These are phyloP conservation scores for Fusarium sterilihyphosum DNA, from an alignment of 2,329 filamentous ascomycete species.

Conservation along the genomic window DNA sequence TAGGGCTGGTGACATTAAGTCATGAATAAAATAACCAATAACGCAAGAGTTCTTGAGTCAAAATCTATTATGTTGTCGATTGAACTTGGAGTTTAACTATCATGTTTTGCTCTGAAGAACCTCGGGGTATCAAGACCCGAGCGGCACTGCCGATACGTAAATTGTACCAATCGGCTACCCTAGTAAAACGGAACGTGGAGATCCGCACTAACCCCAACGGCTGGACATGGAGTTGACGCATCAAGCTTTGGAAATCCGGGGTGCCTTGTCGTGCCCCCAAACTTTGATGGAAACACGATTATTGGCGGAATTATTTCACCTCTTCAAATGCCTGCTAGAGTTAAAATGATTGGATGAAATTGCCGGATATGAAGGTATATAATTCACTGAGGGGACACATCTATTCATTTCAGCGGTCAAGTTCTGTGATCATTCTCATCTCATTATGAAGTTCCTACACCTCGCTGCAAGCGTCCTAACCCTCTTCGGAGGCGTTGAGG, in stretches of 20 bases:
- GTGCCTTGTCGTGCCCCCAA: neutral
- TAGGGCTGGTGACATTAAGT: neutral
- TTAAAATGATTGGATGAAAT: neutral
- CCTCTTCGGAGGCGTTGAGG: neutral
- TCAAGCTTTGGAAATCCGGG: neutral
- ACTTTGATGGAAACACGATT: rapidly evolving
- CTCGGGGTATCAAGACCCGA: neutral
- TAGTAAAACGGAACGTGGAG: neutral
- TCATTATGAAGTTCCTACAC: neutral
- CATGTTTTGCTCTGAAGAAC: rapidly evolving
- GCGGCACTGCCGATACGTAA: neutral
- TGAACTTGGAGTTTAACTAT: neutral
- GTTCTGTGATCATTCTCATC: neutral
- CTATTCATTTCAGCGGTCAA: neutral
- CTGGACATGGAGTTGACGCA: neutral
- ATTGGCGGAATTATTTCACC: neutral
- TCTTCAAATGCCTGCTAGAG: neutral
- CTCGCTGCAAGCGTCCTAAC: neutral
- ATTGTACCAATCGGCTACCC: neutral
- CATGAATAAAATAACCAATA: neutral
- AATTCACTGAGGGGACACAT: neutral
- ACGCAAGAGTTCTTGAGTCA: rapidly evolving
- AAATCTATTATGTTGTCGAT: rapidly evolving
- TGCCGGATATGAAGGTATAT: neutral
- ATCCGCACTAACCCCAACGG: neutral